Conservation (phyloP, 257 asterid genomes). For the Ocimum tenuiflorum region DNA sequence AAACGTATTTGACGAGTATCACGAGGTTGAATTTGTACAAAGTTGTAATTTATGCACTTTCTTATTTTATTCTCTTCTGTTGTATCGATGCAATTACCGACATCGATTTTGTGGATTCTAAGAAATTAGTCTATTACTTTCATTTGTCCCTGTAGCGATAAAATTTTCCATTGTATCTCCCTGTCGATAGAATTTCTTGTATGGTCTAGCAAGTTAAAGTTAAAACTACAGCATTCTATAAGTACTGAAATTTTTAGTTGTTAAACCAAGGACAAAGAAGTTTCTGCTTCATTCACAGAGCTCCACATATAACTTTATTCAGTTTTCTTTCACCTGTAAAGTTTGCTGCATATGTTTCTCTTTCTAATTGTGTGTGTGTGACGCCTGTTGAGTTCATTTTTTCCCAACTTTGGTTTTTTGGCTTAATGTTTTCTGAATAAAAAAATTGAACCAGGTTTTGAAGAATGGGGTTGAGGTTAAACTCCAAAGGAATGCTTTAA, state of each 20-base stretch:
- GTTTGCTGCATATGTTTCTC: too few relatives aligned
- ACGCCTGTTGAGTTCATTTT: background rate
- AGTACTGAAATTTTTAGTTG: background rate
- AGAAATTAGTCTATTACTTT: background rate
- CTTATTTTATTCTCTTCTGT: background rate
- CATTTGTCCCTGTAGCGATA: background rate
- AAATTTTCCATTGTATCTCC: background rate
- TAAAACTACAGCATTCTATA: background rate
- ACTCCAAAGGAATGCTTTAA: constrained; percentile 87
- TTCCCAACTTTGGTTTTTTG: background rate
- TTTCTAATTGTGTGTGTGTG: too few relatives aligned
- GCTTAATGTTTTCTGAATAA: background rate
- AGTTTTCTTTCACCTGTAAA: too few relatives aligned
- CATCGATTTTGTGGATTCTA: background rate
- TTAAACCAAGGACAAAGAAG: background rate
- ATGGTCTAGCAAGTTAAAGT: background rate
- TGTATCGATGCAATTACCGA: background rate
- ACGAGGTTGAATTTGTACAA: background rate
- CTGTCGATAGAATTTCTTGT: background rate
- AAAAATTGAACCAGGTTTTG: constrained; percentile 46
- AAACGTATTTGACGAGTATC: background rate
- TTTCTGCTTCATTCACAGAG: too few relatives aligned
- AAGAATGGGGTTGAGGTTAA: constrained; percentile 91
- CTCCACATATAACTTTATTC: too few relatives aligned
- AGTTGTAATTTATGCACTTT: background rate